These are phyloP conservation scores for Sisymbrium irio DNA, from an alignment of 345 rosid genomes.

Conservation along the genomic window DNA sequence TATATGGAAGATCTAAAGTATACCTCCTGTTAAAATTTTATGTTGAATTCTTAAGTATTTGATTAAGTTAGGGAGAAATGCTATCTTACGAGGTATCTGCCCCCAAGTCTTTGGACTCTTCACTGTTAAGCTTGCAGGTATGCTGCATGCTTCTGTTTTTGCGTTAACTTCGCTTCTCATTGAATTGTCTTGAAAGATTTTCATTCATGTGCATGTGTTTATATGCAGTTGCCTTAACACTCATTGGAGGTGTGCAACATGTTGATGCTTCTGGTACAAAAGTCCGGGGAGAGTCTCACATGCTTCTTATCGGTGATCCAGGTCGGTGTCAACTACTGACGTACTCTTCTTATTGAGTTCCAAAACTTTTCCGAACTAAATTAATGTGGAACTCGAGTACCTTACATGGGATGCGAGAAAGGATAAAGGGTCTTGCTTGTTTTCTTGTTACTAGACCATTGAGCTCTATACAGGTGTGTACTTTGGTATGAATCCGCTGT, in stretches of 20 bases:
- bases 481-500: not conserved
- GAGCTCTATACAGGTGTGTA: not conserved
- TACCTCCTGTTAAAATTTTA: not conserved
- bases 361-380: not conserved
- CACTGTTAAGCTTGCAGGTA: constrained; percentile 98
- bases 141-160: constrained; percentile 6
- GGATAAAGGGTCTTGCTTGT: not conserved
- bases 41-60: not conserved
- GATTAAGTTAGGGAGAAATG: constrained; percentile 66
- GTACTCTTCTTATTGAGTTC: not conserved
- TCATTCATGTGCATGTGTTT: constrained; percentile 13
- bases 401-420: not conserved
- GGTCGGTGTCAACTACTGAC: constrained; percentile 42
- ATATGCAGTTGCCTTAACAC: constrained; percentile 74
- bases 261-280: constrained; percentile 94
- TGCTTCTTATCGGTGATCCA: constrained; percentile 97
- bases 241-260: constrained; percentile 96
- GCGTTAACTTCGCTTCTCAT: not conserved
- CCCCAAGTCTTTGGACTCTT: constrained; percentile 98
- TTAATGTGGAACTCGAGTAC: not conserved
- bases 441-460: not conserved
- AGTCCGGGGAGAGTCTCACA: constrained; percentile 94
- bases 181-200: not conserved
- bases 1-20: not conserved
- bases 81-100: constrained; percentile 78